Conservation (phyloP, 805 yeast genomes). For the Myxozyma udenii region DNA sequence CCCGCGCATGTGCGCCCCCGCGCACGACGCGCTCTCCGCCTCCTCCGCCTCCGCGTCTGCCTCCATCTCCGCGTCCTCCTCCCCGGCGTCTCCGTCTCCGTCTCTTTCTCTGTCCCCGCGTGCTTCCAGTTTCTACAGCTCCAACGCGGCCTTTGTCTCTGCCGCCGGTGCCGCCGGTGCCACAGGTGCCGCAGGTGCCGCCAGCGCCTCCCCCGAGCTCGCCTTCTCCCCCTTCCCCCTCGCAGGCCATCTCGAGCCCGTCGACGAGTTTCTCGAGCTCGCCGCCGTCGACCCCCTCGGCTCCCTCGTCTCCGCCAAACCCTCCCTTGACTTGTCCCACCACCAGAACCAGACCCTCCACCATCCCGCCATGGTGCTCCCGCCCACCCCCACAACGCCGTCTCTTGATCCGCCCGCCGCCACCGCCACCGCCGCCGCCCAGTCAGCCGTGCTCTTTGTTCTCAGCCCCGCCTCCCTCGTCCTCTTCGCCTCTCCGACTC, state of each 20-base stretch:
- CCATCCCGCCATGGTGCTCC: neutral
- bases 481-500: slow-evolving; percentile 25
- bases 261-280: neutral
- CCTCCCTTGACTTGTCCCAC: neutral
- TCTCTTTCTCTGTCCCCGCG: neutral
- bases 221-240: too few relatives aligned
- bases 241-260: too few relatives aligned
- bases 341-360: neutral
- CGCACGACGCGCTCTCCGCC: neutral
- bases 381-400: neutral
- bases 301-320: neutral
- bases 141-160: neutral
- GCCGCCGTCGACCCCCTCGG: neutral
- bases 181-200: too few relatives aligned
- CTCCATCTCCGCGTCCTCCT: too few relatives aligned
- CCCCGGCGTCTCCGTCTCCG: slow-evolving; percentile 2
- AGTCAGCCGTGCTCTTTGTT: slow-evolving; percentile 16
- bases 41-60: slow-evolving; percentile 6
- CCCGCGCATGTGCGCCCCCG: neutral
- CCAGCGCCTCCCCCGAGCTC: too few relatives aligned
- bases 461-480: slow-evolving; percentile 16
- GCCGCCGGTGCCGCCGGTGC: neutral
- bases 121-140: neutral
- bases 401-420: slow-evolving; percentile 2
- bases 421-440: neutral